Conservation (phyloP, 495 filamentous ascomycete species). For the Physcia stellaris region DNA sequence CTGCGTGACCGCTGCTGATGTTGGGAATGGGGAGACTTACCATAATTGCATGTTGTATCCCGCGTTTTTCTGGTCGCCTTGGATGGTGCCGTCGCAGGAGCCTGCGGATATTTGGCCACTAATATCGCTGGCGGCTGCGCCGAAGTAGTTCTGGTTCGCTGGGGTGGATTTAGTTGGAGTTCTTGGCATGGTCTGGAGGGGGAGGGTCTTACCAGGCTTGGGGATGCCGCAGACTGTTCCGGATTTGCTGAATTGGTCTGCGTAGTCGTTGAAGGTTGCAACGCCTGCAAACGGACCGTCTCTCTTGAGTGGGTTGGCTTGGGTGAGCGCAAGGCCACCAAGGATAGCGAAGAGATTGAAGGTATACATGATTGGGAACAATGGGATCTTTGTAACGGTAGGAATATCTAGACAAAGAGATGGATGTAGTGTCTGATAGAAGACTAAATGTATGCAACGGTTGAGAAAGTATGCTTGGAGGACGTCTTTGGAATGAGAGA, state of each 20-base stretch:
- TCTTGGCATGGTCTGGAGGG: neutral
- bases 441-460: neutral
- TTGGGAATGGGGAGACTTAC: neutral
- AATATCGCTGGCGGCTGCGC: conserved; percentile 12
- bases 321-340: conserved; percentile 1
- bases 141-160: conserved; percentile 2
- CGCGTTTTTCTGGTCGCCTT: neutral
- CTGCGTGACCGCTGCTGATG: neutral
- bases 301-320: neutral
- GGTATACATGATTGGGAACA: neutral
- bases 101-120: conserved; percentile 7
- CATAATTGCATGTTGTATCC: conserved; percentile 8
- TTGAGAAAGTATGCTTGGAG: neutral
- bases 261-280: conserved; percentile 9
- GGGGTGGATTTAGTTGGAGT: neutral
- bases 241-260: neutral
- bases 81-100: conserved; percentile 7
- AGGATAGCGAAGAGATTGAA: conserved; percentile 1
- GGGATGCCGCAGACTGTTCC: neutral
- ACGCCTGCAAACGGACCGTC: conserved; percentile 2
- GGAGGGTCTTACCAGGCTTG: neutral
- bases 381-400: neutral
- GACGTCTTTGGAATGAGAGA: too few species aligned
- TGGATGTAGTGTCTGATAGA: neutral
- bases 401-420: neutral